phyloP scores from a whole-genome alignment of 2,329 filamentous ascomycete genomes.

The Xylariaceae sp. region DNA sequence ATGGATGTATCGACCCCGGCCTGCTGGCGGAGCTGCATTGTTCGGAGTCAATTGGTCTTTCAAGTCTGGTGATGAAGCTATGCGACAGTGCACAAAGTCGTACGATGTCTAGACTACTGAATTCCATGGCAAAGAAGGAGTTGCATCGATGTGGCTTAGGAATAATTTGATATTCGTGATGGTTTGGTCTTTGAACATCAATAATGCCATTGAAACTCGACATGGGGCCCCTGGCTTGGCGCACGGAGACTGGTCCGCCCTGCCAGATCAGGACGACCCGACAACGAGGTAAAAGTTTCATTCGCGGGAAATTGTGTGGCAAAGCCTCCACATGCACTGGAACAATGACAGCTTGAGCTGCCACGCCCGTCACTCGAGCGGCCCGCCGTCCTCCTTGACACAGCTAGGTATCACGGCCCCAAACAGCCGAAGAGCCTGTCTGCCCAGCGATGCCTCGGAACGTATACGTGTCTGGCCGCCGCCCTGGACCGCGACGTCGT shows the following conservation, averaged over 20 bases:
- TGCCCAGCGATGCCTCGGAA: no score
- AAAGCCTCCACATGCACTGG: slow-evolving; percentile 5
- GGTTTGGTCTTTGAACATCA: no score
- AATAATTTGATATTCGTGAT: no score
- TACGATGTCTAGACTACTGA: no score
- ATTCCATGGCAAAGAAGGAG: no score
- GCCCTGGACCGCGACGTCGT: neutral
- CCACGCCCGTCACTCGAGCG: slow-evolving; percentile 1
- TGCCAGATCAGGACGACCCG: slow-evolving; percentile 17
- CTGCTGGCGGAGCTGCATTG: no score
- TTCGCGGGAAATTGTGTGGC: slow-evolving; percentile 21
- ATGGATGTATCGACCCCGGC: no score
- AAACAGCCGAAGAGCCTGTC: neutral
- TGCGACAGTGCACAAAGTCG: no score
- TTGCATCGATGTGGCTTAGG: no score
- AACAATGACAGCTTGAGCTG: slow-evolving; percentile 5
- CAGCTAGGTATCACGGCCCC: neutral
- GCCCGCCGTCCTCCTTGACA: neutral
- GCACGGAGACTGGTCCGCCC: slow-evolving; percentile 16
- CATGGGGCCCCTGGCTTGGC: slow-evolving; percentile 6
- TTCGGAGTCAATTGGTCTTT: no score
- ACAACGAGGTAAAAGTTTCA: slow-evolving; percentile 8
- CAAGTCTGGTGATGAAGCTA: no score
- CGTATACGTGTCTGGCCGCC: neutral
- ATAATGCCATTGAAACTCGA: neutral